These are phyloP conservation scores for Baudoinia panamericana DNA, from an alignment of 495 filamentous ascomycete genomes.

Conservation along the genomic window DNA sequence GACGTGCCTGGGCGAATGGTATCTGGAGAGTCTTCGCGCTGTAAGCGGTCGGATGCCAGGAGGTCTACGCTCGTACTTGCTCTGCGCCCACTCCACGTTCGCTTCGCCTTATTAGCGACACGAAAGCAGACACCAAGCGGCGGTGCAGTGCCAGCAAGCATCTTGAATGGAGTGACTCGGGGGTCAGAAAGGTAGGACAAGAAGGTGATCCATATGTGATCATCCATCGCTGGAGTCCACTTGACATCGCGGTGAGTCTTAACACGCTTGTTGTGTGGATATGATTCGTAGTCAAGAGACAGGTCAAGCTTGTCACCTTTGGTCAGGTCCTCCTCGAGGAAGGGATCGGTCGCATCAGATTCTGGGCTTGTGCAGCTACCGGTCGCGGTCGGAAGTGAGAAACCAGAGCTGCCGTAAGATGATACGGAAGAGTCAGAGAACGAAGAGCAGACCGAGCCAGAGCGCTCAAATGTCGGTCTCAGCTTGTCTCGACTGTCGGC, in stretches of 20 bases:
- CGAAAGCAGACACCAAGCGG: constrained; percentile 81
- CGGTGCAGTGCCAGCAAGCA: constrained; percentile 71
- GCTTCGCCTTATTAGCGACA: constrained; percentile 72
- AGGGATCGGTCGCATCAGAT: constrained; percentile 45
- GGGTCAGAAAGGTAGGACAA: constrained; percentile 79
- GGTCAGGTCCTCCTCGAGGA: constrained; percentile 36
- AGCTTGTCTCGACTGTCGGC: constrained; percentile 9
- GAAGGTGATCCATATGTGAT: constrained; percentile 87
- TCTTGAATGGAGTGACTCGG: constrained; percentile 84
- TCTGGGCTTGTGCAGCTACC: constrained; percentile 60
- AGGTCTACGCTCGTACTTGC: constrained; percentile 8
- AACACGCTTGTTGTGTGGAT: constrained; percentile 18
- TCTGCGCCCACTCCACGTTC: constrained; percentile 52
- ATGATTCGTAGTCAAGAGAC: constrained; percentile 20
- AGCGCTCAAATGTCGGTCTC: constrained; percentile 33
- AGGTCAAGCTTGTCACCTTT: constrained; percentile 23
- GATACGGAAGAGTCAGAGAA: constrained; percentile 58
- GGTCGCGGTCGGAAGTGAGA: constrained; percentile 45
- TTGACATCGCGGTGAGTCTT: constrained; percentile 26
- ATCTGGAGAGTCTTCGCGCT: constrained; percentile 29
- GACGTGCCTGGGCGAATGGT: constrained; percentile 37
- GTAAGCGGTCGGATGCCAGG: constrained; percentile 16
- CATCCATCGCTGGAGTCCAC: constrained; percentile 86
- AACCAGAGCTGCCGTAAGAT: constrained; percentile 50
- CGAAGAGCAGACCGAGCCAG: constrained; percentile 48